Evolutionary conservation across 768 basidiomycete genomes (phyloP).

Genomic region (Panellus pusillus): DNA sequence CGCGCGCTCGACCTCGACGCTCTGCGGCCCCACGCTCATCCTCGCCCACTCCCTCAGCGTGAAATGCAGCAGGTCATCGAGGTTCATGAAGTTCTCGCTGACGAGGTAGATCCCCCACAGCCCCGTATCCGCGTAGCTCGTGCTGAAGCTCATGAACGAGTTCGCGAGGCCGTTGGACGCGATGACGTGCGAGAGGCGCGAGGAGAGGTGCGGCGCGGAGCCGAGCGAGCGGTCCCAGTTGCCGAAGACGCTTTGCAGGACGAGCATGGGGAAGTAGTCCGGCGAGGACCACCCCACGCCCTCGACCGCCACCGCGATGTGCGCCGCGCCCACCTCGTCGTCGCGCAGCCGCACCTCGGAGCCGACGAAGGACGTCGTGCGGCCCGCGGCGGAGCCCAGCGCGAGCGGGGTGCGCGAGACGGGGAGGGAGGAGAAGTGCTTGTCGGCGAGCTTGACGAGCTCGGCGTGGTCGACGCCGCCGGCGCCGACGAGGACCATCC

Average conservation of each 20-base stretch:
- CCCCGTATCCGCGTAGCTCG: constrained; percentile 97
- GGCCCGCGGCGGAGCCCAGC: constrained; percentile 76
- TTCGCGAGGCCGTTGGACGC: constrained; percentile 95
- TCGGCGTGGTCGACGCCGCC: constrained; percentile 92
- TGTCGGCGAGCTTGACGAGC: constrained; percentile 92
- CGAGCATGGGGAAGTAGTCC: constrained; percentile 99
- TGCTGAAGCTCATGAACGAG: constrained; percentile 99
- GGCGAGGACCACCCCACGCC: constrained; percentile 98
- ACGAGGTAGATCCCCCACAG: constrained; percentile 99
- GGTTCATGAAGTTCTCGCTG: constrained; percentile 89
- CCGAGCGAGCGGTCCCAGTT: constrained; percentile 99
- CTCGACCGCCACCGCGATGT: constrained; percentile 96
- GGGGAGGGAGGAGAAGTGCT: constrained; percentile 89
- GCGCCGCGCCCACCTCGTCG: constrained; percentile 84
- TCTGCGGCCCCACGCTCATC: constrained; percentile 85
- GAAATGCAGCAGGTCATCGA: constrained; percentile 93
- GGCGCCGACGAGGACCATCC: constrained; percentile 97
- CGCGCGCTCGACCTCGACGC: constrained; percentile 90
- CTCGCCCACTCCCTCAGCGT: constrained; percentile 95
- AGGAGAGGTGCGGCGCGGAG: constrained; percentile 84
- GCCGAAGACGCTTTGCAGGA: constrained; percentile 95
- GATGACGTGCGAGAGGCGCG: constrained; percentile 87
- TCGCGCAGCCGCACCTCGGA: constrained; percentile 96
- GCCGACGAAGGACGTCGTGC: constrained; percentile 83
- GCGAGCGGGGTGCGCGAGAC: constrained; percentile 85